Evolutionary conservation across 768 basidiomycete species (phyloP), one percentile per base, ranked within the genome.

Genomic region (Phanerodontia chrysosporium): DNA sequence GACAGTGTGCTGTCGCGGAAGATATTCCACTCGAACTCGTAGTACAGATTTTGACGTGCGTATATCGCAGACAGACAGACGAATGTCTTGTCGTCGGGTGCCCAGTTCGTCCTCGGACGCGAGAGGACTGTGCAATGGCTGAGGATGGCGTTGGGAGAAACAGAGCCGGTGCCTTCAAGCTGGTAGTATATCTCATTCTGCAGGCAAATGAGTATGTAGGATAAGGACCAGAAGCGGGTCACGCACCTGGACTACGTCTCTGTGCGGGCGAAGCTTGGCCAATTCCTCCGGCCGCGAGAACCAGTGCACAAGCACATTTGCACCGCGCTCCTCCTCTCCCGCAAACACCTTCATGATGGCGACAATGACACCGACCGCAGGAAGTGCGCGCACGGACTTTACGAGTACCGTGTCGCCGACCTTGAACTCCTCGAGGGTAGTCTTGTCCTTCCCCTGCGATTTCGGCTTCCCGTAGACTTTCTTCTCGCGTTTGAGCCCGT

Each of bases 121-220:
- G 67, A 63, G 29, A 88, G 77, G 13, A 70, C 61, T 14, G 68
- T 70, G 66, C 88, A 90, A 54, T 69, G 80, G 12, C 76, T 74
- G 21, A 83, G 65, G 44, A 91, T 77, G 45, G 76, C 74, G 16
- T 78, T 75, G 5, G 87, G 80, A 14, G 76, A 73, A 16, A 89
- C 64, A 42, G 80, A 73, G 24, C 75, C 81, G 45, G 74, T 76
- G 4, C 77, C 76, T 30, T 75, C 63, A 24, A 89, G 70, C 9
- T 83, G 82, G 51, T 87, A 88, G 64, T 89, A 91, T 7, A 92
- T 78, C 70, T 92, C 90, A 62, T 89, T 87, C 90, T 92, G 62
- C 1, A 25, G 16, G 28, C 12, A 46, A 13, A 12, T n/a, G n/a
- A 60, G 13, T 57, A 29, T n/a, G n/a, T n/a, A n/a, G n/a, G n/a